phyloP scores from a whole-genome alignment of 768 basidiomycete species.

The Obba rivulosa region DNA sequence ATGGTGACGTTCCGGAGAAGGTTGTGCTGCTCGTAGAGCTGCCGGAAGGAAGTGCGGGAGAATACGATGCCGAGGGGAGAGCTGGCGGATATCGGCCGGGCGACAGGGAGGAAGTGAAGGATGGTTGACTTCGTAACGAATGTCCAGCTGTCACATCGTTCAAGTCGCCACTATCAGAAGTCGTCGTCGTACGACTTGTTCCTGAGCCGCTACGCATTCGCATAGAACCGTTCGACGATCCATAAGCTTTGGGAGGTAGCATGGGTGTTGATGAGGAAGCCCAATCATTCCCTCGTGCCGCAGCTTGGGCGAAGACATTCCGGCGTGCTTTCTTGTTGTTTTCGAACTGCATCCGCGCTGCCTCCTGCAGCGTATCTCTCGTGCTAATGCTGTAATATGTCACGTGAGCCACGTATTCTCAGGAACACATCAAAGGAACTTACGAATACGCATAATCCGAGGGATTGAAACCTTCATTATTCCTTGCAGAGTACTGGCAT shows the following conservation, averaged over 20 bases:
- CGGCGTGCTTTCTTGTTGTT: constrained; percentile 72
- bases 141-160: constrained; percentile 39
- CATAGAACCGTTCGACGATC: constrained; percentile 28
- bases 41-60: constrained; percentile 48
- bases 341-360: constrained; percentile 75
- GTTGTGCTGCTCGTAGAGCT: constrained; percentile 33
- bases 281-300: constrained; percentile 62
- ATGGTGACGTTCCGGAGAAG: constrained; percentile 35
- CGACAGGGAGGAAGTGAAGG: constrained; percentile 29
- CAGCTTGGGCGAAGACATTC: constrained; percentile 68
- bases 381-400: constrained; percentile 54
- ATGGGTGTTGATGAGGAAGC: constrained; percentile 24
- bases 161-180: constrained; percentile 68
- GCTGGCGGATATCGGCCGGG: constrained; percentile 22
- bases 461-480: constrained; percentile 89
- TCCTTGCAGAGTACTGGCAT: constrained; percentile 75
- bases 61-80: constrained; percentile 51
- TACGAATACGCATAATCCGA: constrained; percentile 92
- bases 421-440: constrained; percentile 22
- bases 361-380: constrained; percentile 72
- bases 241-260: constrained; percentile 35
- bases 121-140: constrained; percentile 40
- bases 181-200: constrained; percentile 69
- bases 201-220: constrained; percentile 80
- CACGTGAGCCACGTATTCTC: constrained; percentile 2